Evolutionary conservation across 306 rosid genomes (phyloP).

Genomic region (Cyclanthera cordifolia): DNA sequence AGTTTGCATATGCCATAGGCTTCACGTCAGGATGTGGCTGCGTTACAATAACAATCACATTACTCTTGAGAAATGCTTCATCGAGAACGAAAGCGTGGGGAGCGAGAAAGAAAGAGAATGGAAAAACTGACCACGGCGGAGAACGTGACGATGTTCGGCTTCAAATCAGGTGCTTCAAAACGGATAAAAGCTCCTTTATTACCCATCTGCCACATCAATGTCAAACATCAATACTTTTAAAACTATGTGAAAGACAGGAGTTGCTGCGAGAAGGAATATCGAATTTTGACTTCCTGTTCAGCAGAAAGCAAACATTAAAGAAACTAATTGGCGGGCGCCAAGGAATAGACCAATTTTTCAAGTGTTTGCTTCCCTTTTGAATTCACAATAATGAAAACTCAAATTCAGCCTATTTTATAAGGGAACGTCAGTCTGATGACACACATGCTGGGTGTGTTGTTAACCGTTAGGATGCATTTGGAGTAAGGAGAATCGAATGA

Average conservation of each 20-base stretch:
- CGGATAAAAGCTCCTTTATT: slow-evolving; percentile 97
- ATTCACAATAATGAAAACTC: not conserved
- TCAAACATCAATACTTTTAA: not conserved
- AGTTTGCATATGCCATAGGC: slow-evolving; percentile 23
- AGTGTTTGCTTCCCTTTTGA: not conserved
- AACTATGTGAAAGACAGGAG: not conserved
- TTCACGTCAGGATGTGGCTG: slow-evolving; percentile 96
- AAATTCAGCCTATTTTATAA: not conserved
- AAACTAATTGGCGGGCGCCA: not conserved
- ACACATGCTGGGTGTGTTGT: too few species aligned
- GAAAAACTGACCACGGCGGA: slow-evolving; percentile 71
- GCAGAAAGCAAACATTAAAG: not conserved
- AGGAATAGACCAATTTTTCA: not conserved
- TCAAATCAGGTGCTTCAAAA: slow-evolving; percentile 76
- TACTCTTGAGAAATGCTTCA: not conserved
- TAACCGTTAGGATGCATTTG: too few species aligned
- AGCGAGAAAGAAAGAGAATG: not conserved
- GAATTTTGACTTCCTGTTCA: not conserved
- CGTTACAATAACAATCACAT: slow-evolving; percentile 8
- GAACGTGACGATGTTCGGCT: slow-evolving; percentile 80
- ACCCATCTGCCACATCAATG: slow-evolving; percentile 66
- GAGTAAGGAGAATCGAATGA: too few species aligned
- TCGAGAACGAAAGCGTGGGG: not conserved
- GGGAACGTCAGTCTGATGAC: not conserved
- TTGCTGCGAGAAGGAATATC: not conserved